Base-by-base conservation (phyloP, 2,329 filamentous ascomycete species). In the Venturia carpophila region DNA sequence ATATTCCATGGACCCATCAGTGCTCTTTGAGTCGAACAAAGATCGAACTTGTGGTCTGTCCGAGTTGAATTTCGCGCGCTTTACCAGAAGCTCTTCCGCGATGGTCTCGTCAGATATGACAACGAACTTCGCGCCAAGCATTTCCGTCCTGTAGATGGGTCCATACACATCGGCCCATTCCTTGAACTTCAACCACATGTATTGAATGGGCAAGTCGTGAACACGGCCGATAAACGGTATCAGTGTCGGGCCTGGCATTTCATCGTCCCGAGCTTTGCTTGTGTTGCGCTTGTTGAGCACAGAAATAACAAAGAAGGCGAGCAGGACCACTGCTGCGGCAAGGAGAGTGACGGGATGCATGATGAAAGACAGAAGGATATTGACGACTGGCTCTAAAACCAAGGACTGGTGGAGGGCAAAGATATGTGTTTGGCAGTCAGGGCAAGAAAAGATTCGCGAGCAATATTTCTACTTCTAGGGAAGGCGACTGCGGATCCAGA, bases 1-100 rank as follows among this genome's bases (percentile, higher is more conserved):
- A 66, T 83, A 83, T 66, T 83, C 81, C 81, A 82, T 82, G 1
- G 81, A 83, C 2, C 82, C 82, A 70, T 79, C 69, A 0, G 79
- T 80, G 67, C 80, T 82, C 72, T 84, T 84, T 0, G 81, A 79
- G 69, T 84, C 81, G 65, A 82, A 80, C 41, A 84, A 70, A 0
- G 80, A 83, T 66, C 76, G 76, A 61, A 83, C 78, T 64, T 75
- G 72, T n/a, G 80, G 73, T 39, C 78, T 72, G 9, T 71, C 73
- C 13, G 71, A 74, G 68, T 78, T 79, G 56, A 75, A 72, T 6
- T 70, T 73, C 3, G 75, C 77, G 47, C 78, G 72, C 63, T 77
- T 75, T 39, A 76, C 72, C 1, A 80, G 70, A 6, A 80, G 70
- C 49, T 79, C 77, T 63, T 78, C 76, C 43, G 76, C 77, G 19